phyloP scores from a whole-genome alignment of 257 asterid species.

The Solanum chilense region DNA sequence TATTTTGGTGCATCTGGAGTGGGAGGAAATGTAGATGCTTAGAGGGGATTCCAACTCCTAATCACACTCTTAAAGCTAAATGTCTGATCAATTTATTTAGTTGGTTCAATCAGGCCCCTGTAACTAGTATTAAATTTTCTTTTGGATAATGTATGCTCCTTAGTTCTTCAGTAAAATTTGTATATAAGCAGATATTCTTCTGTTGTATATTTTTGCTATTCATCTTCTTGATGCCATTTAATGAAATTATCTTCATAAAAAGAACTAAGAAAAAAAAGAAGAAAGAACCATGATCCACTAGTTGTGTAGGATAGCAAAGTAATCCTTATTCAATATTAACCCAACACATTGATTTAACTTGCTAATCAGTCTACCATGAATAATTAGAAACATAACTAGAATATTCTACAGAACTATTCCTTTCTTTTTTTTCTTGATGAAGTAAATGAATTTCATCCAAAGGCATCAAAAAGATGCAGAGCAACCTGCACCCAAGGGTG shows the following conservation, averaged over 20 bases:
- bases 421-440: not conserved
- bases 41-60: not conserved
- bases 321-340: not conserved
- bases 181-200: not conserved
- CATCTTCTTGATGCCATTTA: not conserved
- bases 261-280: not conserved
- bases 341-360: not conserved
- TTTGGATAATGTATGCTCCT: not conserved
- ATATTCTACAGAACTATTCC: not conserved
- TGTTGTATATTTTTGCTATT: not conserved
- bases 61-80: not conserved
- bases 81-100: not conserved
- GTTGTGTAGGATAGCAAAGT: not conserved
- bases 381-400: not conserved
- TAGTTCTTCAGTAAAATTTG: not conserved
- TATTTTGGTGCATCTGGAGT: not conserved
- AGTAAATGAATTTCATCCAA: not conserved
- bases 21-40: not conserved
- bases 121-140: not conserved
- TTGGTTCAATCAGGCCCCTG: not conserved
- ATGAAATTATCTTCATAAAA: not conserved
- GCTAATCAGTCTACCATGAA: not conserved
- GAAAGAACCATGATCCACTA: not conserved
- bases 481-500: not conserved
- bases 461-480: not conserved